Percentiles rank a stretch among this genome's conserved stretches.
Evolutionary conservation across 1,284 basidiomycete species (phyloP).

Genomic region (Ceratobasidium sp.): DNA sequence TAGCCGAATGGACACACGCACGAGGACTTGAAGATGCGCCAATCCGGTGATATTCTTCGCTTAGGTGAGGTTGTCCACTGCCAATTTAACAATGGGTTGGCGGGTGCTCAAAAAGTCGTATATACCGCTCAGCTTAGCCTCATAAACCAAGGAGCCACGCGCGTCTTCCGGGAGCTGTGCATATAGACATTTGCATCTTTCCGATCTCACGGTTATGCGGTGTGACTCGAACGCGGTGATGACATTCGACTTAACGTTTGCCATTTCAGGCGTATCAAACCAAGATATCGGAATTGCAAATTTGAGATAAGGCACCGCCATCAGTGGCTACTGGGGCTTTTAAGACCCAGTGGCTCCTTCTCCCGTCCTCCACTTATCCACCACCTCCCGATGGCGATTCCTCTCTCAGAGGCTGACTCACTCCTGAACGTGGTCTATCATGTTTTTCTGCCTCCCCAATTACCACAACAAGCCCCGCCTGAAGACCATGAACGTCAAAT

Average conservation of each 20-base stretch:
- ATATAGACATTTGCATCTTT: background rate
- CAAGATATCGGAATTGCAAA: background rate
- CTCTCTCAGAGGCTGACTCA: background rate
- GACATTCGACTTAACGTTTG: background rate
- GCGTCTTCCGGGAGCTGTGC: background rate
- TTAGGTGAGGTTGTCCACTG: too few relatives aligned
- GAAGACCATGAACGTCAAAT: conserved; percentile 2
- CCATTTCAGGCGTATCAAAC: background rate
- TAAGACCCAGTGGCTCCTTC: background rate
- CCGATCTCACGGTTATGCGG: background rate
- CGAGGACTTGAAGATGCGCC: too few relatives aligned
- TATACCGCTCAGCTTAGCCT: background rate
- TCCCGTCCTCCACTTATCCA: conserved; percentile 52
- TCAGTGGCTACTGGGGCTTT: background rate
- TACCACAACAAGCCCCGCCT: conserved; percentile 1
- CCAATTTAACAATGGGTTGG: too few relatives aligned
- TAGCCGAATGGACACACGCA: too few relatives aligned
- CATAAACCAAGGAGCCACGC: background rate
- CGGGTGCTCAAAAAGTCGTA: too few relatives aligned
- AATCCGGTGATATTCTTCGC: too few relatives aligned
- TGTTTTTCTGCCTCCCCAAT: conserved; percentile 28
- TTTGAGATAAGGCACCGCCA: background rate
- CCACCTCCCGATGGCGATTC: conserved; percentile 61
- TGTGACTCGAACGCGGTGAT: background rate
- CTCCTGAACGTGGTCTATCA: conserved; percentile 4